Evolutionary conservation across 768 basidiomycete species (phyloP).

Genomic region (Mycena sanguinolenta): DNA sequence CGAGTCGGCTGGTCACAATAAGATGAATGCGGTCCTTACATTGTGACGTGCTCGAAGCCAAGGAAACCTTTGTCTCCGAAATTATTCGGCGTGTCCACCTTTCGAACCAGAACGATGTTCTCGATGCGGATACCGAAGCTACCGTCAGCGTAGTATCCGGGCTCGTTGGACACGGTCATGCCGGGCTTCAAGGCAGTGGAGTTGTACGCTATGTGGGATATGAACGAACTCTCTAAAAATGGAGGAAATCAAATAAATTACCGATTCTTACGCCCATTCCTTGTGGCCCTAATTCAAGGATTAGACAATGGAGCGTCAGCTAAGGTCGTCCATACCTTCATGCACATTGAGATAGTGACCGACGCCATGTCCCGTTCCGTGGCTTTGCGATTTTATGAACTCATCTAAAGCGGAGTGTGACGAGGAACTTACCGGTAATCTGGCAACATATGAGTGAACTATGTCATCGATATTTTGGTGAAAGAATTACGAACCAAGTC

Average conservation of each 20-base stretch:
- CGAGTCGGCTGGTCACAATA: no score
- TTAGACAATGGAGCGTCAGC: not conserved
- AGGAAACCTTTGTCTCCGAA: conserved; percentile 91
- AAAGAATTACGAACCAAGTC: conserved; percentile 69
- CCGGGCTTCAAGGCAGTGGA: conserved; percentile 80
- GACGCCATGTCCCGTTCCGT: conserved; percentile 95
- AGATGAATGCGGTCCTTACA: conserved; percentile 63
- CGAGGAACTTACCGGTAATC: conserved; percentile 67
- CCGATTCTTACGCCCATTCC: conserved; percentile 72
- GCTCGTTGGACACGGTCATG: conserved; percentile 95
- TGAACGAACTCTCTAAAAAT: not conserved
- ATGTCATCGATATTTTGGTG: conserved; percentile 18
- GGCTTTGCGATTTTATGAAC: conserved; percentile 56
- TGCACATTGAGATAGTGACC: conserved; percentile 96
- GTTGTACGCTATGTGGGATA: conserved; percentile 85
- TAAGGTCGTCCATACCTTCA: conserved; percentile 65
- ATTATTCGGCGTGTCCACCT: conserved; percentile 76
- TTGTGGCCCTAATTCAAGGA: conserved; percentile 61
- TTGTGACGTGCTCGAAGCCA: conserved; percentile 87
- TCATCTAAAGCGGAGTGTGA: conserved; percentile 14
- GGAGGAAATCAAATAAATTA: conserved; percentile 31
- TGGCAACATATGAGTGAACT: conserved; percentile 38
- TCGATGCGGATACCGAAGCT: conserved; percentile 94
- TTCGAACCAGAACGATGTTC: conserved; percentile 84
- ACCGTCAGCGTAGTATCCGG: conserved; percentile 94